A percentile compares a stretch with the other conserved stretches of the same genome.
These are phyloP conservation scores for Aspergillus sp. DNA, from an alignment of 2,329 filamentous ascomycete genomes.

Conservation along the genomic window DNA sequence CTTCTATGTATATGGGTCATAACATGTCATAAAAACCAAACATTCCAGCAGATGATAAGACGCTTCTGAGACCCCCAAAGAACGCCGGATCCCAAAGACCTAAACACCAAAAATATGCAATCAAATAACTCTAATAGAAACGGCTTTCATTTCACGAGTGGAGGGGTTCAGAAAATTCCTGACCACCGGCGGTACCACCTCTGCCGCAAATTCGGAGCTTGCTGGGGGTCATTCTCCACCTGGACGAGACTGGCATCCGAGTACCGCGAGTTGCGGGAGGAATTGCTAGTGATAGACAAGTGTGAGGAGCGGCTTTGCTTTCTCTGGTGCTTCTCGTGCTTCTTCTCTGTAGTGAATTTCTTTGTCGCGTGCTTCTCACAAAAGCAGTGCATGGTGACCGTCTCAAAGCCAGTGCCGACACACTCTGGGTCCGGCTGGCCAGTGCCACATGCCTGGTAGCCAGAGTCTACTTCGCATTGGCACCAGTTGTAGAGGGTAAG, in stretches of 20 bases:
- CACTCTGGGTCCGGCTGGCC: slow-evolving; percentile 19
- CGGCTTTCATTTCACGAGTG: background rate
- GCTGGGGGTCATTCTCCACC: slow-evolving; percentile 24
- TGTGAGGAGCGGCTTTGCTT: slow-evolving; percentile 8
- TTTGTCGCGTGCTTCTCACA: slow-evolving; percentile 36
- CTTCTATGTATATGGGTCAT: slow-evolving; percentile 2
- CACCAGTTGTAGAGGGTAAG: slow-evolving; percentile 40
- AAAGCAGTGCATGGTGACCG: slow-evolving; percentile 41
- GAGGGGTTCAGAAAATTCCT: slow-evolving; percentile 15
- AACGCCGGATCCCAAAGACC: background rate
- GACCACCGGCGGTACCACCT: slow-evolving; percentile 34
- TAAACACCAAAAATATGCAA: background rate
- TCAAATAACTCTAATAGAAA: background rate
- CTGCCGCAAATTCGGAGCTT: slow-evolving; percentile 17
- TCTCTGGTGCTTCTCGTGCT: slow-evolving; percentile 30
- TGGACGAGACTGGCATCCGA: slow-evolving; percentile 10
- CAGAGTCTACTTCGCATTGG: slow-evolving; percentile 38
- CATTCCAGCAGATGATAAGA: background rate
- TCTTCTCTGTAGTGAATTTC: slow-evolving; percentile 32
- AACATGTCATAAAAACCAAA: background rate
- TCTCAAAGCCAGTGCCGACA: slow-evolving; percentile 29
- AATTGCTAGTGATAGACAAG: background rate
- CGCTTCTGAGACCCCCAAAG: background rate
- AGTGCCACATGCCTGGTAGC: slow-evolving; percentile 30
- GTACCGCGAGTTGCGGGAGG: slow-evolving; percentile 1